phyloP scores from a whole-genome alignment of 192 early-diverging fungal genomes.

The Cetraspora pellucida region DNA sequence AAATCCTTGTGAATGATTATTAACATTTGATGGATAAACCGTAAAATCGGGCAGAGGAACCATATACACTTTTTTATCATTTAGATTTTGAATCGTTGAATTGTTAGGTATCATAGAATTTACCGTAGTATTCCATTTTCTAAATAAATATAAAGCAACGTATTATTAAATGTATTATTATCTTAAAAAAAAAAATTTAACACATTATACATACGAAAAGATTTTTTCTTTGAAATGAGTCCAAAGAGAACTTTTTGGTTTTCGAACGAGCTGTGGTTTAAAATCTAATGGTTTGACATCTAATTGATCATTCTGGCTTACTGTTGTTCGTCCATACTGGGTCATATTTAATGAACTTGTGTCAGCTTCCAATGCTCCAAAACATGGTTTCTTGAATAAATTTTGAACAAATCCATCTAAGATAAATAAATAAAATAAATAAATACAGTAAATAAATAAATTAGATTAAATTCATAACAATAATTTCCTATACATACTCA shows the following conservation, averaged over 20 bases:
- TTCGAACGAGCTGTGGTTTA: not conserved
- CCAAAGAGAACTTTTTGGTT: not conserved
- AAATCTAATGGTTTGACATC: not conserved
- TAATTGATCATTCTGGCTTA: not conserved
- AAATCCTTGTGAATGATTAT: not conserved
- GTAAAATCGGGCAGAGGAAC: slow-evolving; percentile 16
- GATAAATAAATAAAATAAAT: too few species aligned
- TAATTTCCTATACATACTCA: too few species aligned
- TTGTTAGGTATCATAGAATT: not conserved
- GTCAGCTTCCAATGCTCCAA: not conserved
- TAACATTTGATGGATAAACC: not conserved
- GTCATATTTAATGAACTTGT: not conserved
- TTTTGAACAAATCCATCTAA: not conserved
- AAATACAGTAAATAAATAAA: too few species aligned
- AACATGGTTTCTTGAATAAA: not conserved
- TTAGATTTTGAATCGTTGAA: not conserved
- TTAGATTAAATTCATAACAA: too few species aligned
- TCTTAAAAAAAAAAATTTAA: too few species aligned
- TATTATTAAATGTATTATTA: too few species aligned
- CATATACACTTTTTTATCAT: not conserved
- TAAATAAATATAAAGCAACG: not conserved
- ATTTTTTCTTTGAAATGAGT: not conserved
- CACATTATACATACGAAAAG: too few species aligned
- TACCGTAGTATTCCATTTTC: not conserved
- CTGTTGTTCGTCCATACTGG: not conserved